A percentile compares a stretch with the other conserved stretches of the same genome.
Evolutionary conservation across 2,329 filamentous ascomycete genomes (phyloP).

Genomic region (Arthrobotrys sphaeroides): DNA sequence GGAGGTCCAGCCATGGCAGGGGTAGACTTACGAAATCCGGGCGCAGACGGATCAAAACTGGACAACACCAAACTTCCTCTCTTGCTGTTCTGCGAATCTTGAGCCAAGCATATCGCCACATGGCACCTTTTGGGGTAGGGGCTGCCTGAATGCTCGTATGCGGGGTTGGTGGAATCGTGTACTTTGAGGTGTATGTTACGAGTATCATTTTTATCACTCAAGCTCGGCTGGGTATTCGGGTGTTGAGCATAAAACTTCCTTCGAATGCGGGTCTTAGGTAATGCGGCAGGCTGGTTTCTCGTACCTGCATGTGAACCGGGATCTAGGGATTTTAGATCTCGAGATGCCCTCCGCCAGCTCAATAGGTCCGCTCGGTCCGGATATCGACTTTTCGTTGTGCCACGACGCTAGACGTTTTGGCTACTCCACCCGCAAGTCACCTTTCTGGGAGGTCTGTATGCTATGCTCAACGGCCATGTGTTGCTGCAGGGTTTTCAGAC

Average conservation of each 20-base stretch:
- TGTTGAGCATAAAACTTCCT: neutral
- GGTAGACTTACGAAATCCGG: slow-evolving; percentile 38
- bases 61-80: slow-evolving; percentile 25
- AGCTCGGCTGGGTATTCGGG: slow-evolving; percentile 33
- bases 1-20: slow-evolving; percentile 31
- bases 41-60: slow-evolving; percentile 15
- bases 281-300: slow-evolving; percentile 9
- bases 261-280: slow-evolving; percentile 33
- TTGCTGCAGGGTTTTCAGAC: too few species aligned
- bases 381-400: neutral
- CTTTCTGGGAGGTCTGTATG: slow-evolving; percentile 15
- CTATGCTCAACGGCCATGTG: slow-evolving; percentile 1
- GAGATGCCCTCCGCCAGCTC: slow-evolving; percentile 20
- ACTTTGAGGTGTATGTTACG: slow-evolving; percentile 12
- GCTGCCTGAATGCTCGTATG: slow-evolving; percentile 9
- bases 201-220: slow-evolving; percentile 25
- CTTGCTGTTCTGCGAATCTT: slow-evolving; percentile 13
- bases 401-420: neutral
- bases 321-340: slow-evolving; percentile 27
- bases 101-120: slow-evolving; percentile 32
- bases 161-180: neutral
- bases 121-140: slow-evolving; percentile 16
- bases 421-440: neutral
- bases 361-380: slow-evolving; percentile 18
- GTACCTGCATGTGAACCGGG: slow-evolving; percentile 51